Evolutionary conservation across 225 moss, liverwort and hornwort genomes (phyloP), one percentile per base, ranked within the genome.

Genomic region (Physcomitrium patens): DNA sequence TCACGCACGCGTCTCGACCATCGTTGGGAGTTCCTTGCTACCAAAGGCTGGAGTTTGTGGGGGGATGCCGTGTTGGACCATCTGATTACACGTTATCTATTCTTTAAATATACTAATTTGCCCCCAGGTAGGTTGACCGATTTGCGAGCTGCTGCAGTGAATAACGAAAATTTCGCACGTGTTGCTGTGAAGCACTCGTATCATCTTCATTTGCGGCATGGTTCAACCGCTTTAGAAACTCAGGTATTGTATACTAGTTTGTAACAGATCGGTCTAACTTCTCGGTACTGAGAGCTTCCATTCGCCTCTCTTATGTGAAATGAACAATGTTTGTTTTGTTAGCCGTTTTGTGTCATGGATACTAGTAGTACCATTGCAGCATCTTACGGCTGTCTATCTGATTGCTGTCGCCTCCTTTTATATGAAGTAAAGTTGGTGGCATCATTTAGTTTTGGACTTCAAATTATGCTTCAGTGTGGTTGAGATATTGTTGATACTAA

Each of bases 61-160:
- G 99, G 99, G 63, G 99, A 99, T 85, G 99, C 99, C n/a, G 95
- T 99, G 26, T 69, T 99, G 28, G 99, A 99, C 77, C 99, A 99
- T 70, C 89, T 99, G 11, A 99, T 99, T 71, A 99, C 99, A 45
- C 87, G 89, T 1, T 93, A 80, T 65, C 81, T 99, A 12, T 99
- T 99, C 63, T 99, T 99, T 71, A 93, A 91, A 72, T 99, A 99
- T 47, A 99, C 99, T 19, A 95, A 99, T 76, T 84, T 99, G 66
- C 99, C 99, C 17, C 99, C 99, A 46, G 99, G 99, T 79, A 89
- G 99, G 27, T 81, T 99, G 86, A 99, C 99, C 22, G 99, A 99
- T 80, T 69, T 99, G 76, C 90, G 99, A 78, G 99, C 99, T 62
- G 99, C 99, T 75, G 99, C 99, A 50, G 99, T 99, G 69, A 99